phyloP scores from a whole-genome alignment of 1,284 basidiomycete species.

The Singerocomus inundabilis region DNA sequence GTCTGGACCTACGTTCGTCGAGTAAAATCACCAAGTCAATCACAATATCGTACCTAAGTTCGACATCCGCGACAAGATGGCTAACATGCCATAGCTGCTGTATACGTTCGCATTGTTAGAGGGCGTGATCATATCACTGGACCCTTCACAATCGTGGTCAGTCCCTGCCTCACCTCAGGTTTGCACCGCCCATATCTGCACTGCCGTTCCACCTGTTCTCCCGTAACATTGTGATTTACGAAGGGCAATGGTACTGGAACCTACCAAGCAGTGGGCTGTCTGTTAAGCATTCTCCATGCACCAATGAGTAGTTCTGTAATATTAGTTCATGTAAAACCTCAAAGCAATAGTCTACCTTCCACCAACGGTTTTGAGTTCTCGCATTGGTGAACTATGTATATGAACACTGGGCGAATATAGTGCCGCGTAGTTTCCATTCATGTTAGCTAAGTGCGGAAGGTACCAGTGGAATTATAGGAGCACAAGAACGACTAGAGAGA shows the following conservation, averaged over 20 bases:
- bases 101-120: constrained; percentile 19
- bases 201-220: constrained; percentile 3
- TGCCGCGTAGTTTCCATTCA: neutral
- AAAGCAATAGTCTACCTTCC: neutral
- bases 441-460: neutral
- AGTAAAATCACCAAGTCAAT: constrained; percentile 1
- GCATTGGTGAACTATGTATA: no score
- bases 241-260: neutral
- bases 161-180: constrained; percentile 9
- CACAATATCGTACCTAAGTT: constrained; percentile 8
- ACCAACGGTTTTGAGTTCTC: no score
- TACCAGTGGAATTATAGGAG: neutral
- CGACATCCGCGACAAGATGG: constrained; percentile 13
- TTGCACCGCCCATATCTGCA: neutral
- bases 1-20: neutral
- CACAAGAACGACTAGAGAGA: neutral
- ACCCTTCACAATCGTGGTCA: constrained; percentile 19
- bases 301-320: neutral
- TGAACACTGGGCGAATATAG: neutral
- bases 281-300: neutral
- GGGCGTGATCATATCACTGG: constrained; percentile 17
- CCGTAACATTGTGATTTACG: neutral
- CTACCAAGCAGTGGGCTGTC: constrained; percentile 1
- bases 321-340: neutral
- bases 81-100: constrained; percentile 5